These are phyloP conservation scores for Chlorella sp. DNA, from an alignment of 139 green algal genomes.

Conservation along the genomic window DNA sequence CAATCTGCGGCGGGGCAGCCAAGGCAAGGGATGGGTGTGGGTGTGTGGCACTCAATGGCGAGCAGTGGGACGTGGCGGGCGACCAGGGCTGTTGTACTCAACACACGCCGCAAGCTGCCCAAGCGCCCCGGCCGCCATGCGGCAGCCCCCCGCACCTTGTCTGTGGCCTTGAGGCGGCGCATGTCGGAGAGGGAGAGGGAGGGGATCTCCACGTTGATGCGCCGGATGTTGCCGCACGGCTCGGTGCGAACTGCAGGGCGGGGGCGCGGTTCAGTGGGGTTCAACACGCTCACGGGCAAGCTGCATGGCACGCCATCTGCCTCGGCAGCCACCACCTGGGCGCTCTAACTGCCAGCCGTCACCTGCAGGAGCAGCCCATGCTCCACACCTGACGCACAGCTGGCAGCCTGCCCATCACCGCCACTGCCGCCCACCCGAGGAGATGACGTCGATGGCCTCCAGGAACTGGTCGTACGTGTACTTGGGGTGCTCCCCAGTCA, in stretches of 20 bases:
- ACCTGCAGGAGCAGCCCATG: too few species aligned
- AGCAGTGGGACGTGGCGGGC: too few species aligned
- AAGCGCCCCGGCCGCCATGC: neutral
- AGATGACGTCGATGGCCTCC: constrained; percentile 64
- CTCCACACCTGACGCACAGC: neutral
- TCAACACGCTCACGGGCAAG: too few species aligned
- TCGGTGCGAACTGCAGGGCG: constrained; percentile 51
- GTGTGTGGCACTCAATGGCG: too few species aligned
- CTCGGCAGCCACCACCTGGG: too few species aligned
- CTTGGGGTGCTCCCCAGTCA: constrained; percentile 74
- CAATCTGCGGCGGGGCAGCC: constrained; percentile 43
- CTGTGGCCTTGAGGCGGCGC: constrained; percentile 71
- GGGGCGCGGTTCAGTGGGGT: neutral
- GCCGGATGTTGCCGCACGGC: constrained; percentile 70
- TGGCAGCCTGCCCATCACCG: neutral
- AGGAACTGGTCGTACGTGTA: constrained; percentile 79
- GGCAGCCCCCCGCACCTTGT: constrained; percentile 28
- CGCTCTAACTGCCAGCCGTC: too few species aligned
- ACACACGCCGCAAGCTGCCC: neutral
- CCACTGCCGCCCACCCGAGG: constrained; percentile 2
- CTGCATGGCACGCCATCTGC: neutral
- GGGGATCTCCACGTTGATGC: constrained; percentile 81
- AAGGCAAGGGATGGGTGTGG: neutral
- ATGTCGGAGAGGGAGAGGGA: constrained; percentile 74
- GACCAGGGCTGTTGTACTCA: too few species aligned